A percentile compares a stretch with the other conserved stretches of the same genome.
Conservation (phyloP, 2,329 filamentous ascomycete genomes). For the Graphilbum ipis-grandicollis region DNA sequence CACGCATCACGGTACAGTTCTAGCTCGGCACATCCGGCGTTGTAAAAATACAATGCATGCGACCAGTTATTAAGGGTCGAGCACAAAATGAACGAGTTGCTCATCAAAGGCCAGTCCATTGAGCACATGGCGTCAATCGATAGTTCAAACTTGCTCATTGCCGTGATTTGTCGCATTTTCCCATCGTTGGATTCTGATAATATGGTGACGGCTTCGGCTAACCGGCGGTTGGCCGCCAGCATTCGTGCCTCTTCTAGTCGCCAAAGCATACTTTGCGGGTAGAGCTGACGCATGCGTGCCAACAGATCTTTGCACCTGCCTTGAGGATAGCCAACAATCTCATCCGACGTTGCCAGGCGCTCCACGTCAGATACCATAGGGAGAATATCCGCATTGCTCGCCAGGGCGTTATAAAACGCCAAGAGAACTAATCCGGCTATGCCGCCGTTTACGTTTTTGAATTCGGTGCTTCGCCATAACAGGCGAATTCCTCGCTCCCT, state of each 20-base stretch:
- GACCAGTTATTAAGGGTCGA: constrained; percentile 81
- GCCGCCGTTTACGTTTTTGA: constrained; percentile 81
- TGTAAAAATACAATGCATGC: constrained; percentile 76
- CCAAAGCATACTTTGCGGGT: constrained; percentile 75
- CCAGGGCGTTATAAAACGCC: constrained; percentile 73
- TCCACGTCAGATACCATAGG: constrained; percentile 40
- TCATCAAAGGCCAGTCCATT: constrained; percentile 59
- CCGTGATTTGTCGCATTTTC: constrained; percentile 76
- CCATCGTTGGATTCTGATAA: constrained; percentile 42
- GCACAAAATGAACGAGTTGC: constrained; percentile 57
- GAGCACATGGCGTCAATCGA: constrained; percentile 62
- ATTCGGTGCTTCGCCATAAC: constrained; percentile 80
- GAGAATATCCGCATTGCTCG: constrained; percentile 78
- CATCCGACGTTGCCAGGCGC: constrained; percentile 27
- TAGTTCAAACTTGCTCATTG: constrained; percentile 71
- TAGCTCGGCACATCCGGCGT: constrained; percentile 61
- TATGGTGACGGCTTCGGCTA: constrained; percentile 50
- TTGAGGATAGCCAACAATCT: constrained; percentile 54
- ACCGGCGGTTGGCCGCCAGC: constrained; percentile 45
- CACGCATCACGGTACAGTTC: constrained; percentile 58
- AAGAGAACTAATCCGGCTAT: constrained; percentile 69
- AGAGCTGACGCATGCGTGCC: constrained; percentile 54
- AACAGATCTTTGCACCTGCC: constrained; percentile 51
- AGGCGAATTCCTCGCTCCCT: constrained; percentile 65
- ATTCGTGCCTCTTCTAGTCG: constrained; percentile 73